Evolutionary conservation across 164 flowering plant species (phyloP).

Genomic region (Umbellularia californica): DNA sequence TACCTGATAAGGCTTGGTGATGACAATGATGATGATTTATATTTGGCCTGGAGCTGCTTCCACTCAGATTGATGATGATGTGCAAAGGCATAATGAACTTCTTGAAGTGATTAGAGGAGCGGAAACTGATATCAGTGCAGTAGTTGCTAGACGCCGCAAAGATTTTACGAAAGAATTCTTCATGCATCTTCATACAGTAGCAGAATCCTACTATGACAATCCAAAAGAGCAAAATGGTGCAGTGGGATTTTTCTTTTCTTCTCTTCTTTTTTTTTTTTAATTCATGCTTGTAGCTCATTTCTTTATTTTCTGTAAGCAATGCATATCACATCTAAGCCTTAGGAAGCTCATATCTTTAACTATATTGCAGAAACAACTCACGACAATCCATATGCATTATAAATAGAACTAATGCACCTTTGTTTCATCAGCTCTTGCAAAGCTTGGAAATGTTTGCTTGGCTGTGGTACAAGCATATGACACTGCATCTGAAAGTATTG

Average conservation of each 20-base stretch:
- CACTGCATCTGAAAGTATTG: constrained; percentile 60
- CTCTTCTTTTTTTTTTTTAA: not conserved
- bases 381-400: not conserved
- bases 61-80: constrained; percentile 78
- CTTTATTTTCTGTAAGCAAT: not conserved
- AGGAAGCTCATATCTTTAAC: not conserved
- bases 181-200: constrained; percentile 70
- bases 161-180: constrained; percentile 94
- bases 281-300: not conserved
- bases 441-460: constrained; percentile 61
- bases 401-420: not conserved
- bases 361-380: not conserved
- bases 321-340: not conserved
- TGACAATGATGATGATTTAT: constrained; percentile 1
- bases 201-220: constrained; percentile 67
- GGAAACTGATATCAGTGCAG: constrained; percentile 46
- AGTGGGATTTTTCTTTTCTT: constrained; percentile 7
- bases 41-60: not conserved
- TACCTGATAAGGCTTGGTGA: too few relatives aligned
- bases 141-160: constrained; percentile 77
- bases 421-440: constrained; percentile 44
- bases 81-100: constrained; percentile 83
- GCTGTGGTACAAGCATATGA: constrained; percentile 84
- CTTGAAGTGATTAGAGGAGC: constrained; percentile 46
- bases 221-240: constrained; percentile 74